Base-by-base conservation (phyloP, 2,329 filamentous ascomycete species). In the Beauveria sp. region DNA sequence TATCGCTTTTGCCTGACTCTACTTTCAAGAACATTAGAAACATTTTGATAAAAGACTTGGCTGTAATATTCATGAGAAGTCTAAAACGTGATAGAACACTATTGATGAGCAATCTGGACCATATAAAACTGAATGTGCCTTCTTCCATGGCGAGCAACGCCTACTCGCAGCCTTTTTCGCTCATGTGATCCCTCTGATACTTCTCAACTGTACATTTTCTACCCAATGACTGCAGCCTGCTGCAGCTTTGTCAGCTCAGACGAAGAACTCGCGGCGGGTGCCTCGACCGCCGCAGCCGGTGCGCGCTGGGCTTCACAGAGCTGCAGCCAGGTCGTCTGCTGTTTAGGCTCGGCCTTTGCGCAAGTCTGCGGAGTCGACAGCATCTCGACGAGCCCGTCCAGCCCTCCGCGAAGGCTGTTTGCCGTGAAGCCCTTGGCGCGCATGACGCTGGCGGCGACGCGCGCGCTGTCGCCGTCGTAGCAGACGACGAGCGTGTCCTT, bases 381-480 rank as follows among this genome's bases (percentile, higher is more conserved):
- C 46, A 54, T 38, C 26, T 28, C 28, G 16, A 40, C 49, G 6
- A 62, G 53, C 5, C 63, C 66, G 6, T 54, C 28, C 31, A 70
- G 69, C 0, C 80, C 81, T 9, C 78, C 79, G 24, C 73, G 70
- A 24, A 83, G 66, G 65, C 77, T 81, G 48, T 78, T 76, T 1
- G 79, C 79, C 61, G 76, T 73, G 26, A 77, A 71, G 0, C 78
- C 80, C 64, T 79, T 81, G 0, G 79, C 80, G 5, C 81, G 73
- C 53, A 85, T 67, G 3, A 85, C 76, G 59, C 80, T 83, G 2
- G 79, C 79, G 3, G 81, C 82, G 5, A 85, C 76, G 0, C 83
- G 75, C 5, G 82, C 75, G 34, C 77, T 80, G 62, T 85, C 80
- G 3, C 83, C 83, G 52, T 82, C 73, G 57, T 84, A 83, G 67